These are phyloP conservation scores for Podospora pseudopauciseta DNA, from an alignment of 495 filamentous ascomycete genomes.

Conservation along the genomic window DNA sequence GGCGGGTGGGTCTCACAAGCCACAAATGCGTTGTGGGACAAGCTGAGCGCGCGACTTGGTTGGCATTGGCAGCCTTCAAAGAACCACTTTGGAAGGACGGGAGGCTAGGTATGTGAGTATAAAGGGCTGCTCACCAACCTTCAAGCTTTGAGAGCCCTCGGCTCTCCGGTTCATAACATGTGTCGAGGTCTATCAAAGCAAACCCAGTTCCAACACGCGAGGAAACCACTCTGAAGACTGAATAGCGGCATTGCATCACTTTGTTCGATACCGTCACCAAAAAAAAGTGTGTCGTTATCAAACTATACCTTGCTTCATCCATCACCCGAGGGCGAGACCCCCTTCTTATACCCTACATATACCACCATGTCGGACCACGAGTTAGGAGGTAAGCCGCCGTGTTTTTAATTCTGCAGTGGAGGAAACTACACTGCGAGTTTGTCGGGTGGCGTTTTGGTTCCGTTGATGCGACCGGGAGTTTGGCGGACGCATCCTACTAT, in stretches of 20 bases:
- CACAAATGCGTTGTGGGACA: not conserved
- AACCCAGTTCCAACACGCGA: not conserved
- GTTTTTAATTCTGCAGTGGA: not conserved
- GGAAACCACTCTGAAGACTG: not conserved
- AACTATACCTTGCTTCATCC: not conserved
- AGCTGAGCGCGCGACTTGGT: not conserved
- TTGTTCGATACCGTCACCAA: not conserved
- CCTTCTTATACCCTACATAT: not conserved
- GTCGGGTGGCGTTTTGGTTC: not conserved
- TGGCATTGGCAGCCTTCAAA: constrained; percentile 14
- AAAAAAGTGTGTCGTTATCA: not conserved
- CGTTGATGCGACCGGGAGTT: not conserved
- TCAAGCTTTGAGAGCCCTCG: constrained; percentile 16
- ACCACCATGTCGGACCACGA: constrained; percentile 83
- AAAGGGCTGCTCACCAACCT: constrained; percentile 23
- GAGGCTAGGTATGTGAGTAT: constrained; percentile 15
- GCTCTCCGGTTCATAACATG: constrained; percentile 16
- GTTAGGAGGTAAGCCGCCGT: constrained; percentile 61
- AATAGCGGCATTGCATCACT: not conserved
- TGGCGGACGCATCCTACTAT: not conserved
- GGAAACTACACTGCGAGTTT: not conserved
- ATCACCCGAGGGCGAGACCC: not conserved
- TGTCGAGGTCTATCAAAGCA: constrained; percentile 8
- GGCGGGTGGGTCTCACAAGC: not conserved
- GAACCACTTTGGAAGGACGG: constrained; percentile 2